Evolutionary conservation across 148 eudicot genomes (phyloP).

Genomic region (Dysphania ambrosioides): DNA sequence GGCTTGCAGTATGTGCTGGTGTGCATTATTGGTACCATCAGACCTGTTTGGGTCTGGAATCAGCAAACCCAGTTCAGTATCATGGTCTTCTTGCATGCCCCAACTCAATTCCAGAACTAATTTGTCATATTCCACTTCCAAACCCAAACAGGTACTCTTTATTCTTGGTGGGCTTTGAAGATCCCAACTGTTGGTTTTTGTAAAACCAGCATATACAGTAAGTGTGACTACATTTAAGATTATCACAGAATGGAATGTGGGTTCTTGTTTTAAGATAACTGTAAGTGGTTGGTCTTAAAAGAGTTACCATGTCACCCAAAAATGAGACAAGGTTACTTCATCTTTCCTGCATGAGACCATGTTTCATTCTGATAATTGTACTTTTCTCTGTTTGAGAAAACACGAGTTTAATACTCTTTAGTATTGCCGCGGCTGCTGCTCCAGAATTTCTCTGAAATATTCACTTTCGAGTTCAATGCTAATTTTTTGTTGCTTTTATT

Average conservation of each 20-base stretch:
- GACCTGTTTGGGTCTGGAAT: slow-evolving; percentile 27
- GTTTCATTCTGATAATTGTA: background rate
- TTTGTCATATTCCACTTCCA: slow-evolving; percentile 25
- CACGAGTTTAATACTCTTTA: background rate
- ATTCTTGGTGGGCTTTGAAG: too few species aligned
- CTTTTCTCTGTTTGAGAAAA: background rate
- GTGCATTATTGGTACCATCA: slow-evolving; percentile 37
- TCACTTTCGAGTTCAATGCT: background rate
- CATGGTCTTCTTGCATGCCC: slow-evolving; percentile 67
- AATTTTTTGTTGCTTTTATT: too few species aligned
- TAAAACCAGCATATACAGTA: too few species aligned
- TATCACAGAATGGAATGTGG: background rate
- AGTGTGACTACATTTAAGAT: too few species aligned
- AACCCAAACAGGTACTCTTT: slow-evolving; percentile 40
- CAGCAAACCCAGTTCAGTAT: slow-evolving; percentile 44
- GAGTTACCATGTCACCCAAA: background rate
- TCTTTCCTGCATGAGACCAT: background rate
- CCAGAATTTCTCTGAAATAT: background rate
- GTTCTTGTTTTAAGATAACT: background rate
- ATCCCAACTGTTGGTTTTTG: too few species aligned
- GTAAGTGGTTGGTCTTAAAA: background rate
- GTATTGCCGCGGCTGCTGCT: background rate
- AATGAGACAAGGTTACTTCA: background rate
- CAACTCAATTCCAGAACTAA: slow-evolving; percentile 28
- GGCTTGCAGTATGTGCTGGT: slow-evolving; percentile 42